Percentiles rank a stretch among this genome's conserved stretches.
These are phyloP conservation scores for Termitomyces sp. DNA, from an alignment of 768 basidiomycete genomes.

Conservation along the genomic window DNA sequence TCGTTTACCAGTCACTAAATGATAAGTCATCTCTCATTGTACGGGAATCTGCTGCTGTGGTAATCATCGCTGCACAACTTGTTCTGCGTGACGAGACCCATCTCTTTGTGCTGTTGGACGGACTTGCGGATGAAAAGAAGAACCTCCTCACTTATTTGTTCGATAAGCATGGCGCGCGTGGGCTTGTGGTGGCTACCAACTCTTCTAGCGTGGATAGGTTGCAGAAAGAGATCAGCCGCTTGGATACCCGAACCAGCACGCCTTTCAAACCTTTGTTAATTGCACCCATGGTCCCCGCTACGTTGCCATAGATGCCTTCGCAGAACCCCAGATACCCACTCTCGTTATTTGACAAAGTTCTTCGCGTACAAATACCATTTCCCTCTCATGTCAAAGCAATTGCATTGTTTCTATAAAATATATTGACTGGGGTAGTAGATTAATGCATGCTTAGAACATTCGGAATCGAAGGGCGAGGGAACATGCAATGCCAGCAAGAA, in stretches of 20 bases:
- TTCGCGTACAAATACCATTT: neutral
- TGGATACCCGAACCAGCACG: slow-evolving; percentile 76
- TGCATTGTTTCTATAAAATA: slow-evolving; percentile 1
- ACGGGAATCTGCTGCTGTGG: slow-evolving; percentile 76
- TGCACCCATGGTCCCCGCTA: neutral
- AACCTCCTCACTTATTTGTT: slow-evolving; percentile 86
- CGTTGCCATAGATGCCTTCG: neutral
- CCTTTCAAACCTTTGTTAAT: slow-evolving; percentile 36
- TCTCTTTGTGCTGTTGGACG: slow-evolving; percentile 74
- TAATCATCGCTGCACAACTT: slow-evolving; percentile 80
- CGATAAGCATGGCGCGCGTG: slow-evolving; percentile 79
- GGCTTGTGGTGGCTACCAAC: slow-evolving; percentile 27
- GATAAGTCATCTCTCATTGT: slow-evolving; percentile 70
- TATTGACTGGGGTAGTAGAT: neutral
- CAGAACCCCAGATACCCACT: neutral
- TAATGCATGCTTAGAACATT: slow-evolving; percentile 13
- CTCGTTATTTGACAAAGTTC: neutral
- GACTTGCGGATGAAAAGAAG: slow-evolving; percentile 86
- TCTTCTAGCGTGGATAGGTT: slow-evolving; percentile 60
- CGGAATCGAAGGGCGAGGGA: slow-evolving; percentile 36
- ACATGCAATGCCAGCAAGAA: slow-evolving; percentile 56
- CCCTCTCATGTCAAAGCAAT: neutral
- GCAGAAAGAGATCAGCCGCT: slow-evolving; percentile 73
- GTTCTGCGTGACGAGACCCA: slow-evolving; percentile 80
- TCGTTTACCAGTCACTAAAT: slow-evolving; percentile 51